Conservation (phyloP, 2,329 filamentous ascomycete species). For the Pestalotiopsis sp. region DNA sequence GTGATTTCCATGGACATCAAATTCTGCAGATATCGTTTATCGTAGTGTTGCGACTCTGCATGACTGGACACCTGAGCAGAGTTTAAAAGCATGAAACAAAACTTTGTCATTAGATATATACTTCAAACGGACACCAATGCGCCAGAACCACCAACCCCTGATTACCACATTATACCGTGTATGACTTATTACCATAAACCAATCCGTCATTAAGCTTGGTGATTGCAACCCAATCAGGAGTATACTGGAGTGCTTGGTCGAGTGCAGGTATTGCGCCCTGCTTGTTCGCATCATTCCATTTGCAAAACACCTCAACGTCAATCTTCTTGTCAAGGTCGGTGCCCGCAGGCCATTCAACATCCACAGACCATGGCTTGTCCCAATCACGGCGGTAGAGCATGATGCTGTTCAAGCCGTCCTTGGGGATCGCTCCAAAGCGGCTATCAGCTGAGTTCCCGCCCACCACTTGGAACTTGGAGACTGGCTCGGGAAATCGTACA, state of each 20-base stretch:
- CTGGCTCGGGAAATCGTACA: conserved; percentile 69
- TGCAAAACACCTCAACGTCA: conserved; percentile 71
- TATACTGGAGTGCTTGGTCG: conserved; percentile 76
- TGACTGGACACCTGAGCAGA: too few species aligned
- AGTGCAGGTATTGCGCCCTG: conserved; percentile 70
- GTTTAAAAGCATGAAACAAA: not conserved
- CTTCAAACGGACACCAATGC: not conserved
- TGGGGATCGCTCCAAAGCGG: conserved; percentile 20
- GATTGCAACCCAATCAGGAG: conserved; percentile 78
- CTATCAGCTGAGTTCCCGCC: conserved; percentile 52
- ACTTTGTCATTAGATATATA: not conserved
- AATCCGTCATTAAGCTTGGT: conserved; percentile 4
- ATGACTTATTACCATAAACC: conserved; percentile 9
- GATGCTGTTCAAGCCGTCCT: conserved; percentile 67
- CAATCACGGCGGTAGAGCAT: conserved; percentile 84
- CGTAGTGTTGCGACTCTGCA: too few species aligned
- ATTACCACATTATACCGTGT: conserved; percentile 1
- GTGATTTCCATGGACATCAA: too few species aligned
- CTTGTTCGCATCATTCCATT: conserved; percentile 72
- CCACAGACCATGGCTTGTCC: conserved; percentile 75
- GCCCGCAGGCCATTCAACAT: conserved; percentile 52
- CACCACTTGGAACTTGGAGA: conserved; percentile 69
- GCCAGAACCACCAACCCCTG: not conserved
- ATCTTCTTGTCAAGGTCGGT: conserved; percentile 39
- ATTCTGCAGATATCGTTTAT: rapidly evolving